Percentiles rank a stretch among this genome's conserved stretches.
Conservation (phyloP, 2,329 filamentous ascomycete species). For the Claviceps pazoutovae region DNA sequence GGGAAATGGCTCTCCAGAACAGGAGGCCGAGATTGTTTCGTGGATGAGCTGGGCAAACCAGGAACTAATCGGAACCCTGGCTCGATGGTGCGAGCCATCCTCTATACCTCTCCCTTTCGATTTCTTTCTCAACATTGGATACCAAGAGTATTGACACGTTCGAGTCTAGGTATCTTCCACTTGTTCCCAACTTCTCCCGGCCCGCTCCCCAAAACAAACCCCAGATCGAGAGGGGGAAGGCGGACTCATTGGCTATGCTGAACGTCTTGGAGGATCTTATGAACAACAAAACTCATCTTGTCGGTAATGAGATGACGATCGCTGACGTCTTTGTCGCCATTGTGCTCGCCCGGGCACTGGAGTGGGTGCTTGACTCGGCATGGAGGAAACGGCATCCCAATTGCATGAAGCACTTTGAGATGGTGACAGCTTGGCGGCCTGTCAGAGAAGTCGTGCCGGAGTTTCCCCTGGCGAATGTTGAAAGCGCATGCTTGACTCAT, state of each 20-base stretch:
- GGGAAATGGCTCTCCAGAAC: background rate
- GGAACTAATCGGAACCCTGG: background rate
- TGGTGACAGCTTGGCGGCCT: background rate
- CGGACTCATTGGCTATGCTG: background rate
- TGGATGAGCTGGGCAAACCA: constrained; percentile 3
- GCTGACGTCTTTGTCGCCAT: constrained; percentile 1
- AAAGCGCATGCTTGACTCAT: background rate
- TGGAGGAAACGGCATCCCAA: background rate
- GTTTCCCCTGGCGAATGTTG: background rate
- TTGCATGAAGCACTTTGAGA: constrained; percentile 1
- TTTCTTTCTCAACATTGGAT: background rate
- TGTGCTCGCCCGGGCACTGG: background rate
- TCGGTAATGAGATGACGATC: background rate
- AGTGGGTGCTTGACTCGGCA: background rate
- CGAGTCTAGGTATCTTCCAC: background rate
- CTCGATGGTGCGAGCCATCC: background rate
- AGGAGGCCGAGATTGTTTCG: constrained; percentile 1
- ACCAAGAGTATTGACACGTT: background rate
- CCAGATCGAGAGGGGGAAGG: background rate
- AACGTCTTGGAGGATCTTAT: background rate
- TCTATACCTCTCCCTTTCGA: background rate
- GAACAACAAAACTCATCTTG: background rate
- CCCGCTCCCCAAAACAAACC: background rate
- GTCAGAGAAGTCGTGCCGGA: background rate
- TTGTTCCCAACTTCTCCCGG: background rate